These are phyloP conservation scores for Obelidium mucronatum DNA, from an alignment of 192 early-diverging fungal species.

Conservation along the genomic window DNA sequence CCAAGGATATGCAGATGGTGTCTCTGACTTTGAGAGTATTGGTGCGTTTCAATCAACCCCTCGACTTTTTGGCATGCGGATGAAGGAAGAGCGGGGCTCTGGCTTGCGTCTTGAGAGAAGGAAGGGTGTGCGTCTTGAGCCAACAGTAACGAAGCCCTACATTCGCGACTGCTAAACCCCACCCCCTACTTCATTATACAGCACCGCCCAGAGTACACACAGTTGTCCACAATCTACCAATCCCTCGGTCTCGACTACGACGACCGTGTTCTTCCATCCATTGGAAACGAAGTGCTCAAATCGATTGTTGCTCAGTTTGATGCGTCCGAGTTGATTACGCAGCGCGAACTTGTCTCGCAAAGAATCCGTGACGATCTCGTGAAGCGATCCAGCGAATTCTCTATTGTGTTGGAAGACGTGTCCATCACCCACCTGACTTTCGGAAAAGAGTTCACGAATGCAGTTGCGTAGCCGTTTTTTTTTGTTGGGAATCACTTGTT, in stretches of 20 bases:
- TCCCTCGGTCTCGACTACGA: conserved; percentile 95
- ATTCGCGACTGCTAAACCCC: not conserved
- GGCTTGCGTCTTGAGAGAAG: conserved; percentile 32
- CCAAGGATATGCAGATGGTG: conserved; percentile 99
- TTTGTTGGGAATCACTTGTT: too few relatives aligned
- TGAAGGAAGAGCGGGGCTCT: too few relatives aligned
- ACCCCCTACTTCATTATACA: conserved; percentile 37
- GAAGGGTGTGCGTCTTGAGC: not conserved
- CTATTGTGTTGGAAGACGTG: conserved; percentile 96
- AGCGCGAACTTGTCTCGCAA: conserved; percentile 90
- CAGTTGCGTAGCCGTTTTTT: too few relatives aligned
- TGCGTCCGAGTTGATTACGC: conserved; percentile 96
- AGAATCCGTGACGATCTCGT: conserved; percentile 92
- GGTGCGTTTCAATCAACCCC: not conserved
- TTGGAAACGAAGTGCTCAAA: conserved; percentile 99
- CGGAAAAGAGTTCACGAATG: conserved; percentile 98
- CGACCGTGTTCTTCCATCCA: conserved; percentile 95
- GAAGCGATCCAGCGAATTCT: conserved; percentile 93
- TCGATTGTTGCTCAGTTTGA: conserved; percentile 98
- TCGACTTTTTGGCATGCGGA: not conserved
- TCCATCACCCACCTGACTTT: conserved; percentile 99
- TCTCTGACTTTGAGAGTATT: conserved; percentile 88
- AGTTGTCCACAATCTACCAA: conserved; percentile 86
- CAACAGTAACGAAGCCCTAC: not conserved
- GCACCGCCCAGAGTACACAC: conserved; percentile 82